Evolutionary conservation across 176 grass and related monocot species (phyloP).

Genomic region (Chrysopogon serrulatus): DNA sequence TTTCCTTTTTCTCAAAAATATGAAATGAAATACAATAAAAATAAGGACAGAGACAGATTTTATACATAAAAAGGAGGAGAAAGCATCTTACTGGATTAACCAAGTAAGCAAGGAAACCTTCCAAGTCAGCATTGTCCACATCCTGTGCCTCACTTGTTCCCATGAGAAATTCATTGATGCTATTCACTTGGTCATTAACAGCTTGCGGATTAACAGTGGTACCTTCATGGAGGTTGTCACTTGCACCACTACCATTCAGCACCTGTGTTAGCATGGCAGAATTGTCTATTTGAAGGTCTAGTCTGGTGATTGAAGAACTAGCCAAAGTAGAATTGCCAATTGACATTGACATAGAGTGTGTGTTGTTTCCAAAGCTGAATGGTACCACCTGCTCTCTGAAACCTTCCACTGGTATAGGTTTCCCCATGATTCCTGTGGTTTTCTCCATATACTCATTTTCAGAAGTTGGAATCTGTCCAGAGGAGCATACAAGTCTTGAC

Average conservation of each 20-base stretch:
- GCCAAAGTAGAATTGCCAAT: not conserved
- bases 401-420: not conserved
- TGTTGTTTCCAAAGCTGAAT: conserved; percentile 12
- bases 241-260: not conserved
- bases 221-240: not conserved
- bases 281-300: not conserved
- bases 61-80: not conserved
- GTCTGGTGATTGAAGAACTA: conserved; percentile 2
- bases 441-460: conserved; percentile 4
- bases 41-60: not conserved
- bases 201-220: not conserved
- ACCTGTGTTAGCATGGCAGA: not conserved
- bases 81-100: conserved; percentile 18
- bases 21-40: too few species aligned
- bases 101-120: not conserved
- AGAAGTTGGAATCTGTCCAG: not conserved
- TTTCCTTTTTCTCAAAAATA: too few species aligned
- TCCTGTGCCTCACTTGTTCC: not conserved
- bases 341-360: not conserved
- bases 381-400: not conserved
- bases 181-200: not conserved
- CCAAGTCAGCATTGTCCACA: not conserved
- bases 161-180: not conserved
- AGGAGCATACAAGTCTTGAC: not conserved
- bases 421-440: not conserved